Conservation (phyloP, 2,329 filamentous ascomycete species). For the Alternaria arbusti region DNA sequence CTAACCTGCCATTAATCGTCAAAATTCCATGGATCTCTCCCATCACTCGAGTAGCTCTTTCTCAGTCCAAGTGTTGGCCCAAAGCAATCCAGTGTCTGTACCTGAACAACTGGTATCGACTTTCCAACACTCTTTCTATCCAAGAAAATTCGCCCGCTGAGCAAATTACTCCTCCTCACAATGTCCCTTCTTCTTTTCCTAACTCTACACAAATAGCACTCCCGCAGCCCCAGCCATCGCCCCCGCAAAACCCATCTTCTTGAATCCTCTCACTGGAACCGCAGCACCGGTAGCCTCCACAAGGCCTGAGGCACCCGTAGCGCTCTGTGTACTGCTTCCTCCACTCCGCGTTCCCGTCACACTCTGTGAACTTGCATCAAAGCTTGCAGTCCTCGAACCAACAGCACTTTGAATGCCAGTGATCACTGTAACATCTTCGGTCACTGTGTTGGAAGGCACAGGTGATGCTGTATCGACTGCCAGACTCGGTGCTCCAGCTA, state of each 20-base stretch:
- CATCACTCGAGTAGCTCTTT: neutral
- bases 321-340: neutral
- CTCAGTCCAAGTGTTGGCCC: neutral
- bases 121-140: neutral
- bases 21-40: neutral
- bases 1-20: neutral
- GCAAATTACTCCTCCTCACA: neutral
- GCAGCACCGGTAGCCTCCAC: neutral
- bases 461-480: constrained; percentile 1
- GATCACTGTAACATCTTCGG: constrained; percentile 2
- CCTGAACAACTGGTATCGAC: neutral
- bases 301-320: neutral
- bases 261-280: neutral
- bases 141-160: too few species aligned
- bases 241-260: constrained; percentile 24
- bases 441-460: neutral
- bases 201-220: constrained; percentile 18
- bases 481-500: neutral
- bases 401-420: constrained; percentile 1
- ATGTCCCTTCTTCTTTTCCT: too few species aligned
- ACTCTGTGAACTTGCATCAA: neutral
- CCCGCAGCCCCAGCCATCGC: constrained; percentile 27
- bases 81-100: neutral
- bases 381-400: neutral
- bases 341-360: neutral